These are phyloP conservation scores for Suillus cothurnatus DNA, from an alignment of 768 basidiomycete species.

Conservation along the genomic window DNA sequence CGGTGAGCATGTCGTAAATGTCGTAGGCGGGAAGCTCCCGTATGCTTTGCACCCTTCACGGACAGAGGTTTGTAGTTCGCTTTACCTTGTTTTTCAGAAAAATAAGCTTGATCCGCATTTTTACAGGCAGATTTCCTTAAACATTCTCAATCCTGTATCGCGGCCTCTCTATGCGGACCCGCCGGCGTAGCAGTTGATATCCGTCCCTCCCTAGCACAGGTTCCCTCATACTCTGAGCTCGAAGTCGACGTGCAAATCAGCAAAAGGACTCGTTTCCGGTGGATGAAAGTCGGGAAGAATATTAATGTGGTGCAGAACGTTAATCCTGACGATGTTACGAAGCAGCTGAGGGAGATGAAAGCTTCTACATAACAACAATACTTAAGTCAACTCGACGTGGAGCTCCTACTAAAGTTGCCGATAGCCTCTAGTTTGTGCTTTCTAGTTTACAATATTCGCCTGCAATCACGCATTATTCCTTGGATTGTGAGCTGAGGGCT, in stretches of 20 bases:
- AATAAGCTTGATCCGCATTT: slow-evolving; percentile 12
- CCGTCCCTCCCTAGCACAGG: not conserved
- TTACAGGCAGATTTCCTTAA: not conserved
- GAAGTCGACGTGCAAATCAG: slow-evolving; percentile 43
- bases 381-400: not conserved
- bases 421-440: not conserved
- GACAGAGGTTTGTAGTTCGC: not conserved
- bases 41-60: not conserved
- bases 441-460: not conserved
- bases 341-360: slow-evolving; percentile 46
- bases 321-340: slow-evolving; percentile 45
- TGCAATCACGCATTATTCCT: not conserved
- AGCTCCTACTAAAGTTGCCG: not conserved
- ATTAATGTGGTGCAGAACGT: slow-evolving; percentile 34
- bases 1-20: not conserved
- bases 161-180: not conserved
- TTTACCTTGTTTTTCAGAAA: not conserved
- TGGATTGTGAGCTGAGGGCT: not conserved
- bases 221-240: slow-evolving; percentile 9
- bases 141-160: not conserved
- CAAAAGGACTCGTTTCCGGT: slow-evolving; percentile 43
- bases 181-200: slow-evolving; percentile 8
- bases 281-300: slow-evolving; percentile 32
- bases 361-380: slow-evolving; percentile 21
- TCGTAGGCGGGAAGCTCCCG: not conserved